Conservation (phyloP, 1,284 basidiomycete species). For the Cutaneotrichosporon cyanovorans region DNA sequence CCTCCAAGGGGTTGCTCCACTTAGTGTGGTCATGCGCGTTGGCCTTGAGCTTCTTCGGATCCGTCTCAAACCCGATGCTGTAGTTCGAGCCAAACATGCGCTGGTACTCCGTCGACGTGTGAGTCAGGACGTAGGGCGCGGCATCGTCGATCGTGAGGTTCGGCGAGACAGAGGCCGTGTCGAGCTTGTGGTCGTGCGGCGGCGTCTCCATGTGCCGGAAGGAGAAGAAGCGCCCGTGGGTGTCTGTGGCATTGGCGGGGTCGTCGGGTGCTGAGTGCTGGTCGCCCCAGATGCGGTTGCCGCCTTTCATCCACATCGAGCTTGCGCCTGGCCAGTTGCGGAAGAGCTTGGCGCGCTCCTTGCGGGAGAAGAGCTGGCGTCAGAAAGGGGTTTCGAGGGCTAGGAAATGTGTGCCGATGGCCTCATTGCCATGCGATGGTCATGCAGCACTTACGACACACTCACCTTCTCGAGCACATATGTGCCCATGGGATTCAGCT, state of each 20-base stretch:
- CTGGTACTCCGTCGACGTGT: conserved; percentile 76
- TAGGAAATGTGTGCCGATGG: conserved; percentile 50
- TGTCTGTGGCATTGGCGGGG: conserved; percentile 54
- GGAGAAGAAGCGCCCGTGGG: conserved; percentile 73
- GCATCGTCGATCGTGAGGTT: conserved; percentile 79
- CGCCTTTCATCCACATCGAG: conserved; percentile 91
- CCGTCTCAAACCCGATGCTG: conserved; percentile 82
- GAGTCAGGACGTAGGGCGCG: conserved; percentile 70
- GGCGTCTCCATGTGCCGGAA: conserved; percentile 54
- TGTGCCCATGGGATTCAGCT: conserved; percentile 39
- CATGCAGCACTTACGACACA: conserved; percentile 37
- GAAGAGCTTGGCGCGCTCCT: conserved; percentile 85
- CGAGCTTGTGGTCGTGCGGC: conserved; percentile 37
- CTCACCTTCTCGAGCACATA: conserved; percentile 16
- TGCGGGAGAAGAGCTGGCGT: conserved; percentile 69
- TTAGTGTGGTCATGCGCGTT: conserved; percentile 60
- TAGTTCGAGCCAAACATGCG: conserved; percentile 87
- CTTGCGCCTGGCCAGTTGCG: conserved; percentile 91
- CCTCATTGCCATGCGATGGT: too few species aligned
- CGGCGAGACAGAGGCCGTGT: conserved; percentile 40
- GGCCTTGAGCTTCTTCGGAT: conserved; percentile 56
- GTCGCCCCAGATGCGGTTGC: conserved; percentile 85
- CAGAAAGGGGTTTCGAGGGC: conserved; percentile 47
- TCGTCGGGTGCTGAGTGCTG: conserved; percentile 51
- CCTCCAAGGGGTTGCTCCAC: conserved; percentile 22